Percentiles rank a stretch among this genome's conserved stretches.
Conservation (phyloP, 2,329 filamentous ascomycete species). For the Neopestalotiopsis sp. region DNA sequence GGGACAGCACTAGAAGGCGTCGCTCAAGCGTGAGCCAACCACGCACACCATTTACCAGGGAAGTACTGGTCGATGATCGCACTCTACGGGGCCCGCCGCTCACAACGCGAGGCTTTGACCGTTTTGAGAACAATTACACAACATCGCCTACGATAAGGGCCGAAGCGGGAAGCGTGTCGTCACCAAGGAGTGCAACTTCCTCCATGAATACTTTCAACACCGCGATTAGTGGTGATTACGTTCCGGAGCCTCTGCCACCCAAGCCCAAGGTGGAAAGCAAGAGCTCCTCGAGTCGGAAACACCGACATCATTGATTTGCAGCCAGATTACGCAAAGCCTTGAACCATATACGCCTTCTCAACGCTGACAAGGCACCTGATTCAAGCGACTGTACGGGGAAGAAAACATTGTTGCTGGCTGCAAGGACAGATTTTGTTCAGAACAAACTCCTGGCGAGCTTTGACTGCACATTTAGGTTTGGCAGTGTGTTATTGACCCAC, state of each 20-base stretch:
- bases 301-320: not conserved
- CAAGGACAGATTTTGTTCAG: too few relatives aligned
- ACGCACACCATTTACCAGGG: not conserved
- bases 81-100: not conserved
- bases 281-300: not conserved
- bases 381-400: too few relatives aligned
- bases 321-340: not conserved
- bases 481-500: not conserved
- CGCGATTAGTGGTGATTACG: not conserved
- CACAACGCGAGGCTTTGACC: conserved; percentile 4
- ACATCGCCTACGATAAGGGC: not conserved
- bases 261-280: not conserved
- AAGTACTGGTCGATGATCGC: conserved; percentile 9
- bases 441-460: too few relatives aligned
- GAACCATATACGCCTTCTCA: too few relatives aligned
- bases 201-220: not conserved
- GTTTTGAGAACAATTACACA: not conserved
- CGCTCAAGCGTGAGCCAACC: conserved; percentile 6
- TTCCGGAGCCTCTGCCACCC: not conserved
- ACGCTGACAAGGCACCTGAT: too few relatives aligned
- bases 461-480: not conserved
- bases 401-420: too few relatives aligned
- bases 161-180: not conserved
- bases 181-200: not conserved
- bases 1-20: not conserved